phyloP scores from a whole-genome alignment of 1,139 yeast genomes.

The Kazachstania sp. region DNA sequence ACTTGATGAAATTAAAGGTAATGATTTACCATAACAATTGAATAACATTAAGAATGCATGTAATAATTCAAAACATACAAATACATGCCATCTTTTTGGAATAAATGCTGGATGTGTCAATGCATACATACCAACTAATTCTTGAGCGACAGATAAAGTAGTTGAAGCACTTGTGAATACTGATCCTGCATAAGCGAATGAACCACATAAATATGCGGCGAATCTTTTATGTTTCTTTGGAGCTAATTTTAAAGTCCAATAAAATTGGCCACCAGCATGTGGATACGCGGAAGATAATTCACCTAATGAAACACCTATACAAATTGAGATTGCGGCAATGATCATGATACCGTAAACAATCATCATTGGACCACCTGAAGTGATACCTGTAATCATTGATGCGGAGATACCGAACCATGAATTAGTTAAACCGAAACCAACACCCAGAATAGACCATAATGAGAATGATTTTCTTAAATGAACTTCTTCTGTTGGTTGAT shows the following conservation, averaged over 20 bases:
- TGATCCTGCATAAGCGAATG: constrained; percentile 53
- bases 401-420: constrained; percentile 67
- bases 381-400: constrained; percentile 52
- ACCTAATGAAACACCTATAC: constrained; percentile 46
- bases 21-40: constrained; percentile 50
- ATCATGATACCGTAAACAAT: constrained; percentile 61
- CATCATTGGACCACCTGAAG: constrained; percentile 61
- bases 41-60: constrained; percentile 41
- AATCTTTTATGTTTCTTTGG: constrained; percentile 43
- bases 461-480: constrained; percentile 35
- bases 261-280: constrained; percentile 60
- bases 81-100: constrained; percentile 50
- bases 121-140: constrained; percentile 49
- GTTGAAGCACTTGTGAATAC: constrained; percentile 54
- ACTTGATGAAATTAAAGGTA: constrained; percentile 45
- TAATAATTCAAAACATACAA: constrained; percentile 42
- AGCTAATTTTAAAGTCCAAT: constrained; percentile 52
- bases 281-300: constrained; percentile 53
- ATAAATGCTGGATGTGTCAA: constrained; percentile 40
- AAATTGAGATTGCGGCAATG: constrained; percentile 44
- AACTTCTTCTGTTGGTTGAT: constrained; percentile 18
- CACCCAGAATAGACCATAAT: constrained; percentile 47
- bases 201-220: constrained; percentile 50
- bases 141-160: constrained; percentile 45
- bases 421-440: constrained; percentile 62